Percentiles rank a stretch among this genome's conserved stretches.
Conservation (phyloP, 2,329 filamentous ascomycete species). For the Exophiala calicioides region DNA sequence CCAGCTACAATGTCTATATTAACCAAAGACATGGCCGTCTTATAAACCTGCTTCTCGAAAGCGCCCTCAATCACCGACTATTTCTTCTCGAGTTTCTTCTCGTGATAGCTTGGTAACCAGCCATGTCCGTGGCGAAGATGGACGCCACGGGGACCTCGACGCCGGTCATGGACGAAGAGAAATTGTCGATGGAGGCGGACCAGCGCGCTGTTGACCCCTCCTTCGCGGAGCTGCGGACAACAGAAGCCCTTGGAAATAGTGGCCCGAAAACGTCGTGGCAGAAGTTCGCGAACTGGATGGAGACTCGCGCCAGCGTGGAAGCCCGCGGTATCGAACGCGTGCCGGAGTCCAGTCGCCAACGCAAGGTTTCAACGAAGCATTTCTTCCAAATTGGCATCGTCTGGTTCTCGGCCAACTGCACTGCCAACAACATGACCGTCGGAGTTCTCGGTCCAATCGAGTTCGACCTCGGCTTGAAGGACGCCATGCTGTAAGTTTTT, state of each 20-base stretch:
- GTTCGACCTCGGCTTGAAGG: slow-evolving; percentile 6
- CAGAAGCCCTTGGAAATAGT: not conserved
- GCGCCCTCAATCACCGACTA: not conserved
- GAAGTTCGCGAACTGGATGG: slow-evolving; percentile 7
- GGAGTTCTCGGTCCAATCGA: slow-evolving; percentile 56
- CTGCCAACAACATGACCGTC: slow-evolving; percentile 65
- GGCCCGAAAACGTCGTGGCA: slow-evolving; percentile 4
- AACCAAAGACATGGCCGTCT: not conserved
- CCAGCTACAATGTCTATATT: slow-evolving; percentile 1
- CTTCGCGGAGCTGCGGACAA: not conserved
- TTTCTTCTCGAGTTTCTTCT: not conserved
- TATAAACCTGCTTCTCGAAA: not conserved
- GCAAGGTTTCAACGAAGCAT: slow-evolving; percentile 48
- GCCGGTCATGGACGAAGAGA: slow-evolving; percentile 2
- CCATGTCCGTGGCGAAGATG: slow-evolving; percentile 1
- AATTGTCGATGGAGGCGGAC: slow-evolving; percentile 1
- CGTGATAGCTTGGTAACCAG: not conserved
- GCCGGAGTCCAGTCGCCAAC: slow-evolving; percentile 38
- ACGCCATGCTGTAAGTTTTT: slow-evolving; percentile 8
- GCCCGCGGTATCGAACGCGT: slow-evolving; percentile 63
- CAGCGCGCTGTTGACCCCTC: not conserved
- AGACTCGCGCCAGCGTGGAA: slow-evolving; percentile 46
- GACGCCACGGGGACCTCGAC: slow-evolving; percentile 3
- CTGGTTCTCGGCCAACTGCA: slow-evolving; percentile 65
- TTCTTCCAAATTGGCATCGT: slow-evolving; percentile 59